phyloP scores from a whole-genome alignment of 208 protist species.

The Porcisia deanei region DNA sequence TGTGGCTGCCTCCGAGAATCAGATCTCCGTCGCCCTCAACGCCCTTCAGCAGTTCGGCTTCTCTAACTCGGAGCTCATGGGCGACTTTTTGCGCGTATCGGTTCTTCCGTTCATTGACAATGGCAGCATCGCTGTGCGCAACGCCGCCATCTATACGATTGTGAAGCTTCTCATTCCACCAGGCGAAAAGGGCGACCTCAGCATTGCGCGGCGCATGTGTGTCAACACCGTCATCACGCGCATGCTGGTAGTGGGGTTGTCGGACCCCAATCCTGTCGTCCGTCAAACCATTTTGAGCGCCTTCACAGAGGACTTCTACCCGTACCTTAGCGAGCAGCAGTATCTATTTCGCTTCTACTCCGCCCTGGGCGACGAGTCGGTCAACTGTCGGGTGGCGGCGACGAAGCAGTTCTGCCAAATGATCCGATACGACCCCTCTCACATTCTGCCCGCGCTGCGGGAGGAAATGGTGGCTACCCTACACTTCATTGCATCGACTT shows the following conservation, averaged over 20 bases:
- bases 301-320: constrained; percentile 84
- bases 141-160: constrained; percentile 83
- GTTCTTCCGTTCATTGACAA: constrained; percentile 89
- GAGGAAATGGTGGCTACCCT: constrained; percentile 76
- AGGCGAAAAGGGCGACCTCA: constrained; percentile 62
- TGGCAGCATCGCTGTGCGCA: constrained; percentile 61
- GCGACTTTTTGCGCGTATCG: constrained; percentile 85
- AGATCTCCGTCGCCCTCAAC: constrained; percentile 82
- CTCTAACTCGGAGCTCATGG: constrained; percentile 88
- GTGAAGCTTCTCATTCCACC: constrained; percentile 81
- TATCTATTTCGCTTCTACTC: constrained; percentile 77
- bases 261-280: constrained; percentile 66
- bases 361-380: constrained; percentile 81
- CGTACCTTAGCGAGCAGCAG: constrained; percentile 84
- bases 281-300: constrained; percentile 69
- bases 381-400: constrained; percentile 78
- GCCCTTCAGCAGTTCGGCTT: constrained; percentile 88
- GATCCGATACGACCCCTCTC: constrained; percentile 80
- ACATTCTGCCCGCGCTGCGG: constrained; percentile 79
- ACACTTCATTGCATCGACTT: constrained; percentile 49
- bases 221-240: constrained; percentile 83
- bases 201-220: constrained; percentile 83
- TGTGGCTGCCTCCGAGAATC: constrained; percentile 53
- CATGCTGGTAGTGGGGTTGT: constrained; percentile 82
- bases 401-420: constrained; percentile 81